Base-by-base conservation (phyloP, 345 rosid genomes). In the Erucastrum elatum region DNA sequence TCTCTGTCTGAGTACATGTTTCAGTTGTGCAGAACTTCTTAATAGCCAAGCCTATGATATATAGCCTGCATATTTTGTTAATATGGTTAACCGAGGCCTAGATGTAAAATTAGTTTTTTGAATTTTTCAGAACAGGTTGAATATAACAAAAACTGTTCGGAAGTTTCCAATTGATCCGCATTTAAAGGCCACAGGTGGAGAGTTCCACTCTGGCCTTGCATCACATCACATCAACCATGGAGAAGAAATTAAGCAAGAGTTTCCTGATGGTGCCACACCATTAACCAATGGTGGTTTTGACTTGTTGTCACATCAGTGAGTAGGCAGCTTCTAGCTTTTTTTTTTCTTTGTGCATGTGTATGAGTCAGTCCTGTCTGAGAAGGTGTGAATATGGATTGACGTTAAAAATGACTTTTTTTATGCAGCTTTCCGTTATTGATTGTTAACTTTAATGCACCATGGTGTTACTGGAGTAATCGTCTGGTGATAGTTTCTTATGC, bases 381-480 rank as follows among this genome's bases (percentile, higher is more conserved):
- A 29, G 46, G 9, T 39, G 56, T 64, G 68, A 69, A 39, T 64
- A 34, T 71, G 29, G 25, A 69, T 76, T 80, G 41, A 80, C 72
- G 66, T 66, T 21, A 21, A 62, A 51, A 65, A 31, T 41, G 70
- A 25, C 59, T 46, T 72, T 31, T 76, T 59, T 41, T 10, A 41
- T 89, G 68, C 92, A 96, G 99, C 86, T 87, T 83, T 85, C 97
- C 94, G 25, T 85, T 96, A 86, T 80, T 96, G 84, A 91, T 84
- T 35, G 97, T 96, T 74, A 96, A 96, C 85, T 96, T 96, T 87
- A 85, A 72, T 84, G 98, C 98, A 72, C 98, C 98, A 72, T 96
- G 99, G 99, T 96, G 99, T 88, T 85, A 83, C 84, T 96, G 97
- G 97, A 87, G 99, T 82, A 90, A 83, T 70, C 98, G 96, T 82